Evolutionary conservation across 805 yeast genomes (phyloP), one percentile per base, ranked within the genome.

Genomic region (Yarrowia sp.): DNA sequence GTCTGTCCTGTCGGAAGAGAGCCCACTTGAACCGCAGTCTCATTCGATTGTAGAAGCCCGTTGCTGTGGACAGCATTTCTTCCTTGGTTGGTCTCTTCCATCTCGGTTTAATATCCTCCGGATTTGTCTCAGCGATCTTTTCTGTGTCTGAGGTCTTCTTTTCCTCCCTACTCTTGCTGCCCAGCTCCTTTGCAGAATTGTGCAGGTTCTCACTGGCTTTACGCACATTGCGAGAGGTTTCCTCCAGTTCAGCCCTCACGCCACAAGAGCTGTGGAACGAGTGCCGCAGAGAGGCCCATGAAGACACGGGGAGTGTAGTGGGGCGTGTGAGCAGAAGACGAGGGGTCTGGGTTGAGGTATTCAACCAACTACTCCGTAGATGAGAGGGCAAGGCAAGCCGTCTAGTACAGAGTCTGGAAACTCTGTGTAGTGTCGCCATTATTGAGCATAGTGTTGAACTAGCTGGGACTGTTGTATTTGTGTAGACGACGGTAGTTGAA

Each of bases 1-100:
- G 97, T 17, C 96, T 80, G 68, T 85, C 84, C 12, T 90, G 88
- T 62, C 83, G 81, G 65, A 89, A 89, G 62, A 95, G 75, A 1
- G 85, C 73, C 96, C 97, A 92, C 73, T 86, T 87, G 62, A 87
- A 67, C 51, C 85, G 75, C 38, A 84, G 82, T 26, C 75, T 72
- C 14, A 83, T 64, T 24, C 82, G 75, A 35, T 80, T 79, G 46
- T 76, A 71, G 12, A 77, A 66, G 6, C 80, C 76, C 6, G 77
- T 77, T 0, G 85, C 79, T 8, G 77, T 77, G 3, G 79, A 77
- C n/a, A 83, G 72, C 52, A 79, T 76, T 44, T 78, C 78, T 49
- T 80, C 83, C 51, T 76, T 72, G 5, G 79, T 70, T 12, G 72
- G 73, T 24, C 70, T 63, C 26, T 68, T 71, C 21, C 64, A 30